A percentile compares a stretch with the other conserved stretches of the same genome.
Conservation (phyloP, 1,284 basidiomycete species). For the Veloporphyrellus conicus region DNA sequence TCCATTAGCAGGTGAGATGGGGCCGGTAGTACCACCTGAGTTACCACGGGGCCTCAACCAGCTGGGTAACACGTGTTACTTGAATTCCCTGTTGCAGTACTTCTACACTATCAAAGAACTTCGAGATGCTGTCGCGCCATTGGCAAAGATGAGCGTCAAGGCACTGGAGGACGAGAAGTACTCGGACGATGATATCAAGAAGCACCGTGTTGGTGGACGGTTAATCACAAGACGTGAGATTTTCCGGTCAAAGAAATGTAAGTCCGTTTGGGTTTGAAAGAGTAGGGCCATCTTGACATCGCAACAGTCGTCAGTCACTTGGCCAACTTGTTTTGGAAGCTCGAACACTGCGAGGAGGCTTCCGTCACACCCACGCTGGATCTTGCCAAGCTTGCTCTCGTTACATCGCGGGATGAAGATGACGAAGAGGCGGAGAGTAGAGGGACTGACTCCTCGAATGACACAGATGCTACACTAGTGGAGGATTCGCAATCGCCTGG, state of each 20-base stretch:
- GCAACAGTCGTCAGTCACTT: constrained; percentile 72
- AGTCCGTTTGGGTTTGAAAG: constrained; percentile 22
- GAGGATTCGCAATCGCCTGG: constrained; percentile 55
- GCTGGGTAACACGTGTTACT: constrained; percentile 90
- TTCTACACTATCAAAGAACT: constrained; percentile 93
- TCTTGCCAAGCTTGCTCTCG: constrained; percentile 87
- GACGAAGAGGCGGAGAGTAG: constrained; percentile 72
- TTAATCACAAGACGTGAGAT: constrained; percentile 78
- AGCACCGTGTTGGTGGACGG: constrained; percentile 82
- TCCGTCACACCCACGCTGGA: constrained; percentile 82
- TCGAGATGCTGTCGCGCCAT: constrained; percentile 66
- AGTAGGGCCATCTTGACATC: constrained; percentile 11
- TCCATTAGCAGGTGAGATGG: constrained; percentile 59
- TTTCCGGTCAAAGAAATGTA: constrained; percentile 79
- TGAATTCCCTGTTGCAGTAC: constrained; percentile 78
- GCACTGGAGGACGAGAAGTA: constrained; percentile 62
- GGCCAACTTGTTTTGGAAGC: constrained; percentile 71
- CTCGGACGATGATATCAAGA: constrained; percentile 74
- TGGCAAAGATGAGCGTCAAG: constrained; percentile 54
- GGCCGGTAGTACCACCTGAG: constrained; percentile 51
- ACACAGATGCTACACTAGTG: constrained; percentile 79
- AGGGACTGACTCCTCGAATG: constrained; percentile 75
- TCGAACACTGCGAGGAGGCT: constrained; percentile 63
- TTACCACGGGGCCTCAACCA: constrained; percentile 86
- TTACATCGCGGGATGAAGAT: constrained; percentile 86